Base-by-base conservation (phyloP, 83 land plant genomes). In the Larix sibirica region DNA sequence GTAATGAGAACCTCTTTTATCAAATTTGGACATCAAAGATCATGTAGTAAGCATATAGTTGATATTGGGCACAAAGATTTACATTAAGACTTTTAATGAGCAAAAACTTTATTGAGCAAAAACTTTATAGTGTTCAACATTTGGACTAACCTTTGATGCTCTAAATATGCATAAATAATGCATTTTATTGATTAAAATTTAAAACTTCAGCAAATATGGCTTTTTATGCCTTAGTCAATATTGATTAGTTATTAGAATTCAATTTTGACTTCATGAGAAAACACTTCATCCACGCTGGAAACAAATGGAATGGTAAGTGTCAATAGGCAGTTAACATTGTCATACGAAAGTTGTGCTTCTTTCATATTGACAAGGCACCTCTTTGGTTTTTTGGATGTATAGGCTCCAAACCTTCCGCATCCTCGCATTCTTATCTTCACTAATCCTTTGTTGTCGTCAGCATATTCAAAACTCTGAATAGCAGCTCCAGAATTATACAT, bases 401-500 rank as follows among this genome's bases (percentile, higher is more conserved):
- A 86, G 2, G 86, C 88, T 24, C 91, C 91, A 82, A 89, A 89
- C 21, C 80, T 65, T 14, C 91, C 91, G 62, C 80, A 83, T 56
- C 88, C 90, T 78, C 85, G 12, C 12, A 75, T 85, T 77, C 28
- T 71, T 3, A 88, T 74, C 20, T 54, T 86, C 33, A 90, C 17
- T 13, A 0, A 62, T 40, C 60, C 71, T 1, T 60, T 63, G 28
- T 84, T 3, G 33, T 64, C 14, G 6, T 60, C 75, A 17, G 20
- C 40, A 83, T 13, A 80, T 28, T 64, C 42, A 6, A 88, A 12
- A 60, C 63, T 47, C 79, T 90, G 84, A 62, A 84, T 62, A 12
- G 88, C 92, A 47, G 90, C 92, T 68, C 92, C 92, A 6, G 92
- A 86, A 75, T 90, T 88, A 67, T 84, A 90, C 92, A 90, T 90